Percentiles rank a stretch among this genome's conserved stretches.
Conservation (phyloP, 306 rosid genomes). For the Dryas octopetala region DNA sequence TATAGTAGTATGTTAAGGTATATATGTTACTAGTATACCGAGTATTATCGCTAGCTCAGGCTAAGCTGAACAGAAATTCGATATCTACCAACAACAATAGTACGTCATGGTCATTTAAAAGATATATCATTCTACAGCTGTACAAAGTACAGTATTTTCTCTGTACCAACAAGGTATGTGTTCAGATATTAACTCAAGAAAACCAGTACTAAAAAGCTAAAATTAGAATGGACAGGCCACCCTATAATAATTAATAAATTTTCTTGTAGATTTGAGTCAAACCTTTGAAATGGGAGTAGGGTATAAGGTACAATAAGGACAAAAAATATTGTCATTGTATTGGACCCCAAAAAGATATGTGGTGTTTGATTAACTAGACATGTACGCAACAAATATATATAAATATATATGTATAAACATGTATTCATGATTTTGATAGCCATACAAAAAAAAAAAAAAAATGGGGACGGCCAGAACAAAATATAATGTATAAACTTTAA, state of each 20-base stretch:
- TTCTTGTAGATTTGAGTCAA: background rate
- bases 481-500: too few relatives aligned
- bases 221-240: background rate
- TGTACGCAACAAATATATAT: background rate
- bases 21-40: too few relatives aligned
- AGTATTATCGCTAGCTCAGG: too few relatives aligned
- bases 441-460: background rate
- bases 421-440: background rate
- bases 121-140: too few relatives aligned
- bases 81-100: too few relatives aligned
- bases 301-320: background rate
- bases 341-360: background rate
- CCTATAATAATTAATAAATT: background rate
- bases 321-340: background rate
- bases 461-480: background rate
- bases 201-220: background rate
- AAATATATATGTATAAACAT: background rate
- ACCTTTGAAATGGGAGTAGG: background rate
- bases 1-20: too few relatives aligned
- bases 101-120: too few relatives aligned
- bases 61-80: too few relatives aligned
- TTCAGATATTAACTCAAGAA: background rate
- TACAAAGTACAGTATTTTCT: too few relatives aligned
- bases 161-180: too few relatives aligned
- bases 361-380: background rate